A percentile compares a stretch with the other conserved stretches of the same genome.
These are phyloP conservation scores for Yarrowia sp. DNA, from an alignment of 805 yeast genomes.

Conservation along the genomic window DNA sequence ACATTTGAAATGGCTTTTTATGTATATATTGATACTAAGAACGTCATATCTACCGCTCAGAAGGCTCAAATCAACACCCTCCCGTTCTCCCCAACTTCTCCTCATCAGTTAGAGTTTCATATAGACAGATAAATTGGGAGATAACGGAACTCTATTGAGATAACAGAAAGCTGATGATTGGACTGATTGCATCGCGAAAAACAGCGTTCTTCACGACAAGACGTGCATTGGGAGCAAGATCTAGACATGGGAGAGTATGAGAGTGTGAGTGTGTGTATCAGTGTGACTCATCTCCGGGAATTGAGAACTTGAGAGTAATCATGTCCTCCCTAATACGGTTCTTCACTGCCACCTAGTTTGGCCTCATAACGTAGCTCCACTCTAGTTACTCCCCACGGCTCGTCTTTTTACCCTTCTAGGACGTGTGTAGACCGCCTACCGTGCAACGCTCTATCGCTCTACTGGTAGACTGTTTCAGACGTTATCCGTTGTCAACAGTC, in stretches of 20 bases:
- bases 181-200: conserved; percentile 6
- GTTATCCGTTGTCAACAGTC: not conserved
- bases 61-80: too few relatives aligned
- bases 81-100: not conserved
- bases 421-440: not conserved
- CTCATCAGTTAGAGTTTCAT: conserved; percentile 1
- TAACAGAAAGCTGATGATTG: not conserved
- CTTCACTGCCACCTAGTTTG: too few relatives aligned
- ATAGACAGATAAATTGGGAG: conserved; percentile 13
- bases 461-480: not conserved
- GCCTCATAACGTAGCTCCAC: too few relatives aligned
- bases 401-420: not conserved
- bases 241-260: too few relatives aligned
- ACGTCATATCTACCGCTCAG: not conserved
- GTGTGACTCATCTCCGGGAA: too few relatives aligned
- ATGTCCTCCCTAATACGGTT: too few relatives aligned
- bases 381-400: not conserved
- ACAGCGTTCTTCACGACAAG: not conserved
- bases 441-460: too few relatives aligned
- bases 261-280: too few relatives aligned
- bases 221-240: not conserved
- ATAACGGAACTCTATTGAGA: conserved; percentile 13
- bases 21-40: not conserved
- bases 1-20: not conserved
- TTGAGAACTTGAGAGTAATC: too few relatives aligned